Evolutionary conservation across 257 asterid species (phyloP).

Genomic region (Nicotiana noctiflora): DNA sequence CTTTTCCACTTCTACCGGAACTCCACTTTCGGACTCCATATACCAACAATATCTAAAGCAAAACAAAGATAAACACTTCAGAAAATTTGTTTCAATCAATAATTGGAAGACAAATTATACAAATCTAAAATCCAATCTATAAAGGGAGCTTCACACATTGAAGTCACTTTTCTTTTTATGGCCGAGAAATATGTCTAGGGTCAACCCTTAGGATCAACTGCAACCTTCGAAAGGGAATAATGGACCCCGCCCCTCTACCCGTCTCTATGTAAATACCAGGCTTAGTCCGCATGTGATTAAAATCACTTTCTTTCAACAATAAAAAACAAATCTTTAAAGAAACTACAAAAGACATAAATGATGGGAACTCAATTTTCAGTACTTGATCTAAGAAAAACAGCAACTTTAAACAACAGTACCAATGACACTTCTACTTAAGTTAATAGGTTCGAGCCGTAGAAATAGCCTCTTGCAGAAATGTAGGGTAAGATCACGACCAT

Average conservation of each 20-base stretch:
- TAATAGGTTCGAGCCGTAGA: too few relatives aligned
- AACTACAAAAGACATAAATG: background rate
- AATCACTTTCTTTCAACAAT: background rate
- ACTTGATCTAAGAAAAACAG: background rate
- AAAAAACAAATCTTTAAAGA: background rate
- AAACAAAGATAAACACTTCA: background rate
- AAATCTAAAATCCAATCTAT: background rate
- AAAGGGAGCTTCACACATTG: background rate
- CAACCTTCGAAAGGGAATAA: too few relatives aligned
- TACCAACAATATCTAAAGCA: slow-evolving; percentile 3
- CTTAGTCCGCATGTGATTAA: too few relatives aligned
- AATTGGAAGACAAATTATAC: background rate
- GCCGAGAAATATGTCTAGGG: too few relatives aligned
- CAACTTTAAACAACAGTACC: background rate
- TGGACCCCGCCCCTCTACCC: too few relatives aligned
- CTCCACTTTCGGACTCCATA: slow-evolving; percentile 60
- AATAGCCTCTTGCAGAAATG: too few relatives aligned
- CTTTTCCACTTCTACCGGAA: slow-evolving; percentile 37
- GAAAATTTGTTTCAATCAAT: background rate
- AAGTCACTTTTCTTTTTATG: background rate
- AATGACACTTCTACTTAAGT: background rate
- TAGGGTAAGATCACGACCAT: too few relatives aligned
- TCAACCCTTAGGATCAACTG: too few relatives aligned
- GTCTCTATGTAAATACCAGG: too few relatives aligned
- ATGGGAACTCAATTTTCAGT: background rate